phyloP scores from a whole-genome alignment of 192 early-diverging fungal species.

The Backusella morwellensis region DNA sequence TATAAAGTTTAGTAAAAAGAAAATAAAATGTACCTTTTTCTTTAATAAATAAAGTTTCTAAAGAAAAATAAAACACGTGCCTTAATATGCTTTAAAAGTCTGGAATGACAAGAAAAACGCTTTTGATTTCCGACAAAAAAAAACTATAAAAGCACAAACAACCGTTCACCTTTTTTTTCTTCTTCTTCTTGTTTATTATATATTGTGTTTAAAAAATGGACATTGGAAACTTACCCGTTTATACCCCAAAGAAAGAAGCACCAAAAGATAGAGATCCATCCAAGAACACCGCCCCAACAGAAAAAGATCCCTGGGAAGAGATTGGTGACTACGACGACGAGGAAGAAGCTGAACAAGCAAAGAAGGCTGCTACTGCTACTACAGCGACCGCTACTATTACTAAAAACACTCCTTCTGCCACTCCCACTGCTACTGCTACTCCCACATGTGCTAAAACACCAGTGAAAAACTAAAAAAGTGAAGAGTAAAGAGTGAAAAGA shows the following conservation, averaged over 20 bases:
- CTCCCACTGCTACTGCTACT: not conserved
- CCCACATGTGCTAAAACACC: not conserved
- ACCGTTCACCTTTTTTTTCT: not conserved
- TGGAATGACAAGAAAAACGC: not conserved
- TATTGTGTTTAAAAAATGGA: not conserved
- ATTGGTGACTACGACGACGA: conserved; percentile 7
- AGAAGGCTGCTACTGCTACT: not conserved
- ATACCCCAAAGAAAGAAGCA: not conserved
- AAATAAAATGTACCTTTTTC: not conserved
- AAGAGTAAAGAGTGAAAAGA: not conserved
- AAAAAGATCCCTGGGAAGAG: not conserved
- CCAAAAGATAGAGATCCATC: not conserved
- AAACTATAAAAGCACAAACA: not conserved
- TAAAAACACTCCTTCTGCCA: not conserved
- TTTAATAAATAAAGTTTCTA: not conserved
- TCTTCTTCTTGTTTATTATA: not conserved
- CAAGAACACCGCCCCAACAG: not conserved
- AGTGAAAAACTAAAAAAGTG: not conserved
- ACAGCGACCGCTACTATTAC: not conserved
- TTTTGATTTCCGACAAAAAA: not conserved
- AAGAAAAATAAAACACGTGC: not conserved
- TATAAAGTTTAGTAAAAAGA: not conserved
- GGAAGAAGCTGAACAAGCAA: not conserved
- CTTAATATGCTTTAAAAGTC: not conserved
- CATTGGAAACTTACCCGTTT: not conserved